Base-by-base conservation (phyloP, 2,329 filamentous ascomycete genomes). In the Fusarium aywerte region DNA sequence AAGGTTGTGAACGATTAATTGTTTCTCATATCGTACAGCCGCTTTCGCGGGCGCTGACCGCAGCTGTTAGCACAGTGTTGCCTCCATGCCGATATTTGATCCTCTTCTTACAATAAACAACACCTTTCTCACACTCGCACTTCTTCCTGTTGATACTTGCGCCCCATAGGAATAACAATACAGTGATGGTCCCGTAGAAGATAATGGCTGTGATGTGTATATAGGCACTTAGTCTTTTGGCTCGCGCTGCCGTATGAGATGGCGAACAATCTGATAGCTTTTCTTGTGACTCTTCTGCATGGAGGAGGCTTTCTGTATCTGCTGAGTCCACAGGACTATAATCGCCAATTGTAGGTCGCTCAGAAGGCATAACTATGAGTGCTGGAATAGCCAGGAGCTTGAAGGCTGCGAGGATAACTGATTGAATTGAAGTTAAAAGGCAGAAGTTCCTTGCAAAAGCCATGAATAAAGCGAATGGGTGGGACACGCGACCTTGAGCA, bases 231-330 rank as follows among this genome's bases (percentile, higher is more conserved):
- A 35, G 20, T 7, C 29, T 33, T 13, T 27, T 27, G 11, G 8
- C 11, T 9, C 8, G 9, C 20, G n/a, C 42, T 56, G 2, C 35
- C n/a, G 7, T 21, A 16, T 15, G 53, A 16, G 32, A n/a, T 29
- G 5, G 20, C 23, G 29, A n/a, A n/a, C 11, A 29, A 18, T 5
- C 16, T 2, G 27, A 6, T 11, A 21, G 36, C 21, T 42, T 42
- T 23, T 56, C 53, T 16, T 49, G 43, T 7, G 29, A 29, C 15
- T 33, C 16, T 7, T 56, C 43, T 31, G 16, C 13, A 8, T 12
- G 21, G 8, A 56, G 15, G 7, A 56, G 53, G 15, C 53, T 42
- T 13, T 56, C 53, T 9, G 53, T 56, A 13, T 56, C 53, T 10
- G 27, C 16, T 6, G 53, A 49, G 7, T 42, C 36, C 10, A 20